Conservation (phyloP, 2,329 filamentous ascomycete species). For the Tolypocladium guangdongense region DNA sequence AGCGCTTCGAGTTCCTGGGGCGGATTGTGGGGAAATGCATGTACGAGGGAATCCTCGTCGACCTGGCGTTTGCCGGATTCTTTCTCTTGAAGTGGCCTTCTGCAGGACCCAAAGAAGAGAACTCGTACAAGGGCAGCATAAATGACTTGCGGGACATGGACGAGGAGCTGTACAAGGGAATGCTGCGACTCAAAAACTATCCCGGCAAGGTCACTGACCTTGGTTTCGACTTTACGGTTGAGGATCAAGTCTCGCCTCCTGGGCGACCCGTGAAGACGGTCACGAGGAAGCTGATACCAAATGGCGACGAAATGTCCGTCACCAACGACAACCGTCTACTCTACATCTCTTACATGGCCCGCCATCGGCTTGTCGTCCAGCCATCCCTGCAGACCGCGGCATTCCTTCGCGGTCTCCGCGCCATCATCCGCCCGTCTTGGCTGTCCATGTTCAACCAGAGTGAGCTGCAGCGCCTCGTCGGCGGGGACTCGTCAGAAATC, state of each 20-base stretch:
- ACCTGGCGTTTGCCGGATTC: constrained; percentile 87
- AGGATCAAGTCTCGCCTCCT: constrained; percentile 48
- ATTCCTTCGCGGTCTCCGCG: constrained; percentile 74
- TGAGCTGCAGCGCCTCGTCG: constrained; percentile 86
- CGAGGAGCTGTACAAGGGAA: constrained; percentile 78
- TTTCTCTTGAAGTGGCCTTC: constrained; percentile 94
- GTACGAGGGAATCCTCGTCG: constrained; percentile 91
- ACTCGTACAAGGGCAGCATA: constrained; percentile 78
- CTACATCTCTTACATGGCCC: constrained; percentile 89
- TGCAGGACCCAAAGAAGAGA: constrained; percentile 50
- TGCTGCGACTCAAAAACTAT: constrained; percentile 77
- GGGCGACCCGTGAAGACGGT: constrained; percentile 45
- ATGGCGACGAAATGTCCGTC: constrained; percentile 66
- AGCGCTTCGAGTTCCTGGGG: constrained; percentile 81
- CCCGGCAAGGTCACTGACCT: constrained; percentile 60
- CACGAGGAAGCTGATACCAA: constrained; percentile 64
- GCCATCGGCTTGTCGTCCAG: constrained; percentile 75
- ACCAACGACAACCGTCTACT: constrained; percentile 86
- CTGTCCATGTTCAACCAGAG: constrained; percentile 97
- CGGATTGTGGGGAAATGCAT: constrained; percentile 92
- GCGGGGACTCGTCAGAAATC: constrained; percentile 76
- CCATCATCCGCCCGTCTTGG: constrained; percentile 88
- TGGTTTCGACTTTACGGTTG: constrained; percentile 79
- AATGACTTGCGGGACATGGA: constrained; percentile 92
- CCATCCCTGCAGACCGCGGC: constrained; percentile 72